Conservation (phyloP, 305 asterid genomes). For the Ilex paraguariensis region DNA sequence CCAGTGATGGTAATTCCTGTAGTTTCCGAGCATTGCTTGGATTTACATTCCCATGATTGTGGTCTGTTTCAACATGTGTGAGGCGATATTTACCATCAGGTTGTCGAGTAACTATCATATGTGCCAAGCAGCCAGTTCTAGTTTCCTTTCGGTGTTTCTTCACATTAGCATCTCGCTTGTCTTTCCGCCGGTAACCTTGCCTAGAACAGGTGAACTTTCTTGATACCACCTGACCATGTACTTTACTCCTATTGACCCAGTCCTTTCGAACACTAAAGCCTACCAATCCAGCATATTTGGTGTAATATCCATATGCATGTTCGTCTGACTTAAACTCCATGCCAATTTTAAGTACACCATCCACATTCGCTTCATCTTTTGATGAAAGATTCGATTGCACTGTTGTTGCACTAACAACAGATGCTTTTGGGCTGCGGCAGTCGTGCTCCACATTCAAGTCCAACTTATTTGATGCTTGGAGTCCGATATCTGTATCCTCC, state of each 20-base stretch:
- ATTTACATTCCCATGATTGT: slow-evolving; percentile 53
- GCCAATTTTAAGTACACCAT: slow-evolving; percentile 31
- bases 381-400: slow-evolving; percentile 16
- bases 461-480: slow-evolving; percentile 32
- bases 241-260: slow-evolving; percentile 68
- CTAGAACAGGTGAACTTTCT: slow-evolving; percentile 62
- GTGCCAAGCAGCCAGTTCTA: slow-evolving; percentile 62
- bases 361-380: slow-evolving; percentile 13
- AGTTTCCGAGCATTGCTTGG: slow-evolving; percentile 33
- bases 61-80: slow-evolving; percentile 46
- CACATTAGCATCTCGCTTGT: slow-evolving; percentile 54
- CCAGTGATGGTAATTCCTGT: slow-evolving; percentile 28
- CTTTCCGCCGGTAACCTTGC: slow-evolving; percentile 56
- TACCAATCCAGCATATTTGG: slow-evolving; percentile 49
- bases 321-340: slow-evolving; percentile 53
- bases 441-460: slow-evolving; percentile 54
- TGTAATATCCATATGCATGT: slow-evolving; percentile 44
- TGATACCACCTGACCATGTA: slow-evolving; percentile 62
- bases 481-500: slow-evolving; percentile 28
- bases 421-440: slow-evolving; percentile 32
- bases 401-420: slow-evolving; percentile 17
- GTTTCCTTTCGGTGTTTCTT: slow-evolving; percentile 62
- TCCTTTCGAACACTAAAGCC: slow-evolving; percentile 60
- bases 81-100: slow-evolving; percentile 43
- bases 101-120: slow-evolving; percentile 57